phyloP scores from a whole-genome alignment of 306 rosid species.

The Lupinus albus region DNA sequence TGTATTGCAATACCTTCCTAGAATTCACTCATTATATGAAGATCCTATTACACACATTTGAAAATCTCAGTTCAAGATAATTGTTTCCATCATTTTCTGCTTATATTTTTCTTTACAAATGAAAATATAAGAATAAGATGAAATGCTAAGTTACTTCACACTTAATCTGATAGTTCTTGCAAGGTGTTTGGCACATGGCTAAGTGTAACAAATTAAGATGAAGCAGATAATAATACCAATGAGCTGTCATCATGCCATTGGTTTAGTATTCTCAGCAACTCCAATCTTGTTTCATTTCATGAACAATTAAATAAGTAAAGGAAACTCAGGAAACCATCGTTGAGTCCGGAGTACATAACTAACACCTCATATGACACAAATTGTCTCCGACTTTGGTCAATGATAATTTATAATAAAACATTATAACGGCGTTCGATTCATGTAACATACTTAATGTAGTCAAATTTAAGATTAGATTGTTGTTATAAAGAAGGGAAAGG shows the following conservation, averaged over 20 bases:
- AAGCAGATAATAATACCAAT: not conserved
- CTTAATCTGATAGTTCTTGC: constrained; percentile 3
- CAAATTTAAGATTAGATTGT: no score
- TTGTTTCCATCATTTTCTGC: not conserved
- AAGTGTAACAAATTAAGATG: not conserved
- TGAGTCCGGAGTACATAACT: not conserved
- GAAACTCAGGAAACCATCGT: not conserved
- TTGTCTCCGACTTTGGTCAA: no score
- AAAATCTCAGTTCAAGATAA: no score
- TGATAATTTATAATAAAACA: no score
- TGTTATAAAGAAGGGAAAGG: not conserved
- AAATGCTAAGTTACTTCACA: not conserved
- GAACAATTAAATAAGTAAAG: no score
- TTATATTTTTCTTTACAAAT: not conserved
- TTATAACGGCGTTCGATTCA: no score
- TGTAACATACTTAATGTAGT: no score
- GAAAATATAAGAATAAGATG: not conserved
- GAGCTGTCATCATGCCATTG: constrained; percentile 14
- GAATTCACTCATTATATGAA: no score
- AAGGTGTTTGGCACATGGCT: constrained; percentile 35
- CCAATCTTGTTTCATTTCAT: not conserved
- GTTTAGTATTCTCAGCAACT: not conserved
- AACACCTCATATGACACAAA: not conserved
- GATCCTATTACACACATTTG: no score
- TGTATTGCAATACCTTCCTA: no score